A percentile compares a stretch with the other conserved stretches of the same genome.
These are phyloP conservation scores for Cenococcum geophilum DNA, from an alignment of 495 filamentous ascomycete species.

Conservation along the genomic window DNA sequence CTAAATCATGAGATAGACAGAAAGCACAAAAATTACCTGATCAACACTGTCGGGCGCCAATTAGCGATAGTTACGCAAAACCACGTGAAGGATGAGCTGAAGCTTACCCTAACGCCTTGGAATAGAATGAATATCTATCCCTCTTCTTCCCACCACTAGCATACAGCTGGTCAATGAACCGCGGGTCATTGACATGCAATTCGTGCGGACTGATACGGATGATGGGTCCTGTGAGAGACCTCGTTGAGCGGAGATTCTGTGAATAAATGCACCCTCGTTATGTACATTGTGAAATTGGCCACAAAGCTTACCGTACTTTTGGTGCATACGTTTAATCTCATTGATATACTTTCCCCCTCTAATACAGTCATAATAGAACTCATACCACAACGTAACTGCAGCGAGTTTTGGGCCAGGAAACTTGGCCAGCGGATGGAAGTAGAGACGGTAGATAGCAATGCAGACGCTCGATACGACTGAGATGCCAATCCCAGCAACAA, in stretches of 20 bases:
- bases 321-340: no score
- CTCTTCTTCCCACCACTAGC: constrained; percentile 3
- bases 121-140: not conserved
- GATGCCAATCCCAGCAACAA: no score
- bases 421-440: constrained; percentile 26
- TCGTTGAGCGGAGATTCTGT: no score
- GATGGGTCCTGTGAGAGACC: constrained; percentile 20
- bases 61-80: not conserved
- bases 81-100: constrained; percentile 10
- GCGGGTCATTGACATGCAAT: constrained; percentile 33
- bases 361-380: constrained; percentile 45
- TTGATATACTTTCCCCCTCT: not conserved
- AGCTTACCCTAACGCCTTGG: not conserved
- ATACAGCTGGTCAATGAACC: constrained; percentile 30
- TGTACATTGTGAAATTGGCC: no score
- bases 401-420: constrained; percentile 34
- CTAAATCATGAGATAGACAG: no score
- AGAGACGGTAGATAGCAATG: no score
- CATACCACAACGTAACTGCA: constrained; percentile 28
- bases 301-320: no score
- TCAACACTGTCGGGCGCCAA: no score
- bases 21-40: no score
- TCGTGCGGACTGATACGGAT: constrained; percentile 32
- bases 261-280: no score
- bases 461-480: no score